These are phyloP conservation scores for Carallia pectinifolia DNA, from an alignment of 345 rosid genomes.

Conservation along the genomic window DNA sequence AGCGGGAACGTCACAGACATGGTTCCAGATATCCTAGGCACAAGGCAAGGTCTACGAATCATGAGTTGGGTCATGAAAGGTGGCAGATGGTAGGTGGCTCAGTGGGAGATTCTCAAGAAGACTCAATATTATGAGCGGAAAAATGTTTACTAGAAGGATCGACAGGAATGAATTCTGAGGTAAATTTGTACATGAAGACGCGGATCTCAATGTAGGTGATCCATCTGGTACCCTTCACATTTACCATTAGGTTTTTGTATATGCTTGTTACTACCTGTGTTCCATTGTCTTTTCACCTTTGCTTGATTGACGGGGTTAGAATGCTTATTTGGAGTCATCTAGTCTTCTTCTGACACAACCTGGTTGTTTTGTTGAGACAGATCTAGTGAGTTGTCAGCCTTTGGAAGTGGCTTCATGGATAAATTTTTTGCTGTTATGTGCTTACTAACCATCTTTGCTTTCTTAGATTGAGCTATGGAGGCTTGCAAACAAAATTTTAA, in stretches of 20 bases:
- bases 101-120: conserved; percentile 24
- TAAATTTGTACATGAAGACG: conserved; percentile 36
- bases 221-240: conserved; percentile 20
- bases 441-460: conserved; percentile 26
- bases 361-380: conserved; percentile 38
- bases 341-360: conserved; percentile 21
- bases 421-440: conserved; percentile 13
- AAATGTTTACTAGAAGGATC: conserved; percentile 23
- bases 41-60: conserved; percentile 9
- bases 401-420: conserved; percentile 33
- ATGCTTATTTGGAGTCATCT: conserved; percentile 9
- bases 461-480: conserved; percentile 36
- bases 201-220: conserved; percentile 22
- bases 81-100: conserved; percentile 41
- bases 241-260: conserved; percentile 27
- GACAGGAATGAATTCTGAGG: conserved; percentile 31
- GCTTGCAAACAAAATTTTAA: conserved; percentile 24
- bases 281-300: conserved; percentile 7
- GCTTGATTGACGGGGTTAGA: conserved; percentile 10
- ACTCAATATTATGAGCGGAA: conserved; percentile 20
- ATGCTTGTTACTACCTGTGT: conserved; percentile 11
- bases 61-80: conserved; percentile 30
- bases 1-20: conserved; percentile 22
- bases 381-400: conserved; percentile 31
- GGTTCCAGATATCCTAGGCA: conserved; percentile 20